Conservation (phyloP, 2,329 filamentous ascomycete genomes). For the Epichloe amarillans region DNA sequence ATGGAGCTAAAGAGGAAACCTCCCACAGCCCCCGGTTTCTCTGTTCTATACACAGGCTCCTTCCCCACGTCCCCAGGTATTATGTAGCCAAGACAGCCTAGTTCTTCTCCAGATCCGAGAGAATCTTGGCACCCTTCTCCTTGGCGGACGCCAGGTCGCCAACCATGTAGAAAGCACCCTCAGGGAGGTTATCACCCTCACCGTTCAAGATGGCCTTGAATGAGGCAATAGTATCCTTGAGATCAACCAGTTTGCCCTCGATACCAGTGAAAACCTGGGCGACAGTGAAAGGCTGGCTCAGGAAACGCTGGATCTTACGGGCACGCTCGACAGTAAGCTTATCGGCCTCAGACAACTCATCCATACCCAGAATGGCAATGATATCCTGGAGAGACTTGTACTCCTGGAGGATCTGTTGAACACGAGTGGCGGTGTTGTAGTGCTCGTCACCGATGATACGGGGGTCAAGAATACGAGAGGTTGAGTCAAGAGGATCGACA, state of each 20-base stretch:
- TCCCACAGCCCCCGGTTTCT: slow-evolving; percentile 33
- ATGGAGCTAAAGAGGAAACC: slow-evolving; percentile 40
- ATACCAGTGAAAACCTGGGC: slow-evolving; percentile 77
- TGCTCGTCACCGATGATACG: slow-evolving; percentile 97
- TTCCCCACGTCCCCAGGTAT: slow-evolving; percentile 21
- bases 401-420: slow-evolving; percentile 99
- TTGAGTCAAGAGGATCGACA: slow-evolving; percentile 98
- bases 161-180: slow-evolving; percentile 96
- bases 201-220: slow-evolving; percentile 97
- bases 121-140: slow-evolving; percentile 98
- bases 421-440: slow-evolving; percentile 86
- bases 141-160: slow-evolving; percentile 87
- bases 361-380: slow-evolving; percentile 99
- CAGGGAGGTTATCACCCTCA: slow-evolving; percentile 90
- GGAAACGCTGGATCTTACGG: slow-evolving; percentile 99
- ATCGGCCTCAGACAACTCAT: slow-evolving; percentile 96
- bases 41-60: slow-evolving; percentile 45
- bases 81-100: slow-evolving; percentile 27
- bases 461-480: slow-evolving; percentile 97
- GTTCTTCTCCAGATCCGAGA: slow-evolving; percentile 75
- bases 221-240: slow-evolving; percentile 94
- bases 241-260: slow-evolving; percentile 90
- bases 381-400: slow-evolving; percentile 99
- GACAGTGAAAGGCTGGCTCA: slow-evolving; percentile 96
- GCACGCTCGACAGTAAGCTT: slow-evolving; percentile 99